Base-by-base conservation (phyloP, 2,329 filamentous ascomycete species). In the Apiospora koreana region DNA sequence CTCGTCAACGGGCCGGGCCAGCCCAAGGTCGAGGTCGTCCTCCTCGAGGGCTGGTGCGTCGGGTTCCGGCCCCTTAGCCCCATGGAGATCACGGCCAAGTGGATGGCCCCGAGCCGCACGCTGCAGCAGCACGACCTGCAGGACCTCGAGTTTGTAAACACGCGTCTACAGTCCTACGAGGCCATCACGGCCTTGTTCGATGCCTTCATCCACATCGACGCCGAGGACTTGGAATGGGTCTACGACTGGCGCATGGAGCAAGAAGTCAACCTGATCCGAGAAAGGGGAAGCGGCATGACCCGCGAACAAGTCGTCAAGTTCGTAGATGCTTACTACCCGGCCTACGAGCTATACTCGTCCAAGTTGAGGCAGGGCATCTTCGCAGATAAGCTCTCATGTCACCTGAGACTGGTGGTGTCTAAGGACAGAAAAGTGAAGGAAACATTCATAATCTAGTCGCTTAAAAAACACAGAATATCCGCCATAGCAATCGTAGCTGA, bases 11-110 rank as follows among this genome's bases (percentile, higher is more conserved):
- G 79, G 64, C 81, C 80, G 0, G 86, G 86, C 10, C 84, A 87
- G 68, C 79, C 77, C 2, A 83, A 80, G n/a, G 81, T 88, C 31
- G 81, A 87, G 31, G 89, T 95, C 8, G 86, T 97, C 28, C 88
- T 97, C 68, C 91, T 97, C 73, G 94, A 98, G 80, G 94, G 95
- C 23, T 97, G 94, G 95, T 96, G 92, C 79, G 90, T 97, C 16
- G 95, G 94, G 2, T 97, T 97, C 82, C 89, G 91, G 7, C 81
- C 92, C 0, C 80, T 95, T 16, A 75, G 82, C 41, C 80, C 86
- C 0, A 78, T 82, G n/a, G 84, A 86, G 6, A 79, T 88, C 4
- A 84, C 86, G 38, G 79, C 89, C 3, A 85, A 85, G 74, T 83
- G 84, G 77, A 87, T 86, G 79, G 81, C 83, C 68, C 81, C 81